Base-by-base conservation (phyloP, 129 eudicot species). In the Logfia minima region DNA sequence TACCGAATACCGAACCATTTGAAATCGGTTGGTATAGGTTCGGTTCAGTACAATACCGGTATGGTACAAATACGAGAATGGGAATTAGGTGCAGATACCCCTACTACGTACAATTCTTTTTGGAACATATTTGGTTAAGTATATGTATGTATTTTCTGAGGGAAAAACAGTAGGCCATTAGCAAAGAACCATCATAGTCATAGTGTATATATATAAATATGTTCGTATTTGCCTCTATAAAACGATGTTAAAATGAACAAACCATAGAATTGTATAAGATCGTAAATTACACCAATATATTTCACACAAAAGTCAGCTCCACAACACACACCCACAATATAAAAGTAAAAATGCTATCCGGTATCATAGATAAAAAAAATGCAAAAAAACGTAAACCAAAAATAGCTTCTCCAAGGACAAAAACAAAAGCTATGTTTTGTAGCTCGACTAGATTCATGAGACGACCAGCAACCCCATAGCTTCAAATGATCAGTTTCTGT, bases 231-330 rank as follows among this genome's bases (percentile, higher is more conserved):
- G 2, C 29, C 29, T 26, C 2, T 26, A 26, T 26, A 26, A 26
- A 26, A 26, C 2, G 43, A 75, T 45, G 53, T 9, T 14, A 5
- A 28, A 32, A 18, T 21, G 80, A 66, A 14, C 74, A 77, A 32
- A 18, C 5, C 68, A 73, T 66, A 5, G 58, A 74, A 21, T 41
- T 14, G 76, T 80, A 68, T 80, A 67, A 60, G 43, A 79, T 34
- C 69, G 59, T 68, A 68, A 58, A 59, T 21, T 10, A 58, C 52
- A 79, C 71, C 71, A 22, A 66, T 64, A 81, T 55, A 58, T 75
- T 68, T 68, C 66, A 75, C 80, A 75, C 71, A 19, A 61, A 68
- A 75, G 68, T 21, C 55, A 81, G 51, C 78, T 79, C 74, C 78
- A 65, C 55, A 72, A 79, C 75, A 74, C 74, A 45, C 43, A 39